Evolutionary conservation across 208 protist genomes (phyloP).

Genomic region (Wallacemonas sp.): DNA sequence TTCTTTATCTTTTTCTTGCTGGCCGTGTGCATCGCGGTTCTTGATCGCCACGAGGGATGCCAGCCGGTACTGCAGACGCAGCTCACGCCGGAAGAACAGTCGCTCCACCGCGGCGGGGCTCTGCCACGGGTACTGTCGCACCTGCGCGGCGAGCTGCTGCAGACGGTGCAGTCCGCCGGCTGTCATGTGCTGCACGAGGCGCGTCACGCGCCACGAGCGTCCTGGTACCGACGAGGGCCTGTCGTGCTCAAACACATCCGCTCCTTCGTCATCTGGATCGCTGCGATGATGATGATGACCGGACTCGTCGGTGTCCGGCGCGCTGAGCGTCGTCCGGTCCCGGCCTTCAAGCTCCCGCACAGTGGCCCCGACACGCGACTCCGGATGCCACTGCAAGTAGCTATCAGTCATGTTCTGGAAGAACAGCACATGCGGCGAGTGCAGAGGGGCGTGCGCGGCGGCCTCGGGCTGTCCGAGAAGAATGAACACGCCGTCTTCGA

Average conservation of each 20-base stretch:
- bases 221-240: too few species aligned
- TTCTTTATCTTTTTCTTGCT: slow-evolving; percentile 1
- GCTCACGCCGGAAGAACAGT: slow-evolving; percentile 31
- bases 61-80: slow-evolving; percentile 28
- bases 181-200: too few species aligned
- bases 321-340: neutral
- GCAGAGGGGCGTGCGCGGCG: slow-evolving; percentile 26
- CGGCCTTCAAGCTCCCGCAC: neutral
- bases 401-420: slow-evolving; percentile 10
- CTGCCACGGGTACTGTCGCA: slow-evolving; percentile 26
- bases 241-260: neutral
- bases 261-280: too few species aligned
- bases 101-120: slow-evolving; percentile 22
- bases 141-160: neutral
- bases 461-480: slow-evolving; percentile 33
- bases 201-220: too few species aligned
- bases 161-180: neutral
- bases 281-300: too few species aligned
- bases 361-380: neutral
- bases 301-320: too few species aligned
- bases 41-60: neutral
- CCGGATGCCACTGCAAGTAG: slow-evolving; percentile 8
- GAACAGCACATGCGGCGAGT: neutral
- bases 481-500: slow-evolving; percentile 17
- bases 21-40: neutral